Conservation (phyloP, 768 basidiomycete genomes). For the Postia placenta region DNA sequence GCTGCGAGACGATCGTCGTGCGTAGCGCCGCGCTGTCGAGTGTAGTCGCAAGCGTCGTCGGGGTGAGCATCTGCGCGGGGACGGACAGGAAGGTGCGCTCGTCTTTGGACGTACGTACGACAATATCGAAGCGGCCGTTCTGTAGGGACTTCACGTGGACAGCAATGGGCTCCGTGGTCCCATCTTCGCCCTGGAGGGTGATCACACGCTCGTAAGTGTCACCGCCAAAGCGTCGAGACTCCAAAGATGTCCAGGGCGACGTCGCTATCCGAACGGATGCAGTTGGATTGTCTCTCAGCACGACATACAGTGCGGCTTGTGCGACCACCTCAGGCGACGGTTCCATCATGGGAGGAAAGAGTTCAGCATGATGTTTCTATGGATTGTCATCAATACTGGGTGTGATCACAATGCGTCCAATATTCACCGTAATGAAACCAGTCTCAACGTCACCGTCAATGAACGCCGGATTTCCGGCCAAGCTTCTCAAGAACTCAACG, state of each 20-base stretch:
- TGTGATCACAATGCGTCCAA: not conserved
- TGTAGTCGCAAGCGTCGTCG: slow-evolving; percentile 47
- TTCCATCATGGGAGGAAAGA: slow-evolving; percentile 64
- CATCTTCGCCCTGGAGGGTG: slow-evolving; percentile 53
- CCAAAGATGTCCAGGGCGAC: slow-evolving; percentile 67
- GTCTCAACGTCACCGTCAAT: slow-evolving; percentile 80
- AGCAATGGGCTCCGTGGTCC: slow-evolving; percentile 28
- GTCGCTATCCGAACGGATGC: slow-evolving; percentile 18
- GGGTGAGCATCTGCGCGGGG: slow-evolving; percentile 48
- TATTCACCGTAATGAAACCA: slow-evolving; percentile 77
- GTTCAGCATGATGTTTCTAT: slow-evolving; percentile 75
- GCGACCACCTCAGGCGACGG: slow-evolving; percentile 64
- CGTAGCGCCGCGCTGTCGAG: slow-evolving; percentile 42
- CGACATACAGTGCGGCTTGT: slow-evolving; percentile 73
- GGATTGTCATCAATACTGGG: too few species aligned
- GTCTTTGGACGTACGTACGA: slow-evolving; percentile 31
- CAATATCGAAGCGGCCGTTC: slow-evolving; percentile 37
- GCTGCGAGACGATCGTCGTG: slow-evolving; percentile 74
- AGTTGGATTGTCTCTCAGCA: slow-evolving; percentile 52
- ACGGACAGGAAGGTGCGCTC: slow-evolving; percentile 41
- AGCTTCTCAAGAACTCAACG: slow-evolving; percentile 74
- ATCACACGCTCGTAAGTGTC: slow-evolving; percentile 59
- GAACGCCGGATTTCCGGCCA: slow-evolving; percentile 77
- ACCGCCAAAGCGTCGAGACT: slow-evolving; percentile 74
- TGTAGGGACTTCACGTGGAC: slow-evolving; percentile 27